Conservation (phyloP, 257 asterid species). For the Solanum acaule region DNA sequence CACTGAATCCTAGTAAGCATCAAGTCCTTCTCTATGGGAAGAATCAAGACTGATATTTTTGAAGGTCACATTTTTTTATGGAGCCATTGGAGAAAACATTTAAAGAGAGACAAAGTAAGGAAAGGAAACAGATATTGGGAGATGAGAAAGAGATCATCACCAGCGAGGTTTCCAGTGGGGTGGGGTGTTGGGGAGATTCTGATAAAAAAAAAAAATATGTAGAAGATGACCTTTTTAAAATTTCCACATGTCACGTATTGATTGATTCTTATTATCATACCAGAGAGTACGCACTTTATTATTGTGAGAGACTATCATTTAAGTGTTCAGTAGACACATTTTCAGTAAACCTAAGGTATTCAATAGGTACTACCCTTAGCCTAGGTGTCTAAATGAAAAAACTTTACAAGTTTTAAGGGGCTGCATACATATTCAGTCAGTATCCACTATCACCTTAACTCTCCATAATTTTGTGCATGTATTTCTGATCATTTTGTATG, state of each 20-base stretch:
- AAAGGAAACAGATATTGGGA: background rate
- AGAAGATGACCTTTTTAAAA: background rate
- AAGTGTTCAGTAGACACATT: background rate
- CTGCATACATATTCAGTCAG: background rate
- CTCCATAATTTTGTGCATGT: background rate
- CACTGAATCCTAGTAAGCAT: background rate
- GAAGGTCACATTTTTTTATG: background rate
- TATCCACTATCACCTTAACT: background rate
- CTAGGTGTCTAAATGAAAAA: background rate
- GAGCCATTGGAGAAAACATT: background rate
- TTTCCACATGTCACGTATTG: background rate
- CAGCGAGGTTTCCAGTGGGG: background rate
- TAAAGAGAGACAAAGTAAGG: background rate
- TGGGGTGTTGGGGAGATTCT: background rate
- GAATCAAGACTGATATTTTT: background rate
- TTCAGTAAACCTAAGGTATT: background rate
- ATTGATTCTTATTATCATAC: background rate
- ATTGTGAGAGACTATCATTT: background rate
- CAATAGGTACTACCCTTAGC: background rate
- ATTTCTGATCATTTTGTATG: background rate
- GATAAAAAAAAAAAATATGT: background rate
- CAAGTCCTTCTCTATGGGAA: background rate
- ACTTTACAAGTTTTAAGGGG: background rate
- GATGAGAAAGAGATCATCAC: background rate
- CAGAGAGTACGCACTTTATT: background rate